These are phyloP conservation scores for Salix arbutifolia DNA, from an alignment of 345 rosid genomes.

Conservation along the genomic window DNA sequence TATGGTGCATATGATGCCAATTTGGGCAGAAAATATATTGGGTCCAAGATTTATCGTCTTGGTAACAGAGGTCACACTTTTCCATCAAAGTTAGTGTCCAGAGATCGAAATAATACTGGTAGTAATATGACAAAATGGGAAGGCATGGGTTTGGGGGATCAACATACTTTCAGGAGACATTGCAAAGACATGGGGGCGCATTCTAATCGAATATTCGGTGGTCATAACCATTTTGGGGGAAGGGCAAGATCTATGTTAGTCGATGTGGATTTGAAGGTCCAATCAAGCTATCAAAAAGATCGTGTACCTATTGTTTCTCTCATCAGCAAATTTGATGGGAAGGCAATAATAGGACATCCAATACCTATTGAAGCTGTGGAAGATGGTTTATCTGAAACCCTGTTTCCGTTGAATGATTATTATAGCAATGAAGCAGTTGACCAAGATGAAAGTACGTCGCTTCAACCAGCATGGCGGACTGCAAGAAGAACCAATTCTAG, in stretches of 20 bases:
- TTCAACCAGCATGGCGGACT: conserved; percentile 84
- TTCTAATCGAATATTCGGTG: conserved; percentile 37
- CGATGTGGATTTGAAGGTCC: conserved; percentile 89
- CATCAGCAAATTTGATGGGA: conserved; percentile 73
- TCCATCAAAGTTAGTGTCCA: conserved; percentile 38
- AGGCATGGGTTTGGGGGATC: conserved; percentile 51
- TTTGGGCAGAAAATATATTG: conserved; percentile 38
- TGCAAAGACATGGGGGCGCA: conserved; percentile 40
- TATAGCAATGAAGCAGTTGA: conserved; percentile 43
- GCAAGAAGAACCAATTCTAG: conserved; percentile 82
- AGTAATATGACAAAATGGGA: conserved; percentile 49
- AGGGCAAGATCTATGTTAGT: conserved; percentile 45
- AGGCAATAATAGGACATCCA: conserved; percentile 91
- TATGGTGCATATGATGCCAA: conserved; percentile 43
- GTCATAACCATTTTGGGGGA: conserved; percentile 40
- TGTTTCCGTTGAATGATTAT: conserved; percentile 38
- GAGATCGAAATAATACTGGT: conserved; percentile 36
- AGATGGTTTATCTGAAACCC: conserved; percentile 63
- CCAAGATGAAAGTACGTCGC: conserved; percentile 43
- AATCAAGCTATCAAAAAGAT: conserved; percentile 68
- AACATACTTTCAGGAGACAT: conserved; percentile 28
- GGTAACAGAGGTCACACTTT: conserved; percentile 32
- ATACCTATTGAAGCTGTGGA: conserved; percentile 67
- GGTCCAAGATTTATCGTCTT: conserved; percentile 34
- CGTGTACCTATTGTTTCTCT: conserved; percentile 80